Evolutionary conservation across 2,329 filamentous ascomycete genomes (phyloP), one percentile per base, ranked within the genome.

Genomic region (Aaosphaeria pasadenensis): DNA sequence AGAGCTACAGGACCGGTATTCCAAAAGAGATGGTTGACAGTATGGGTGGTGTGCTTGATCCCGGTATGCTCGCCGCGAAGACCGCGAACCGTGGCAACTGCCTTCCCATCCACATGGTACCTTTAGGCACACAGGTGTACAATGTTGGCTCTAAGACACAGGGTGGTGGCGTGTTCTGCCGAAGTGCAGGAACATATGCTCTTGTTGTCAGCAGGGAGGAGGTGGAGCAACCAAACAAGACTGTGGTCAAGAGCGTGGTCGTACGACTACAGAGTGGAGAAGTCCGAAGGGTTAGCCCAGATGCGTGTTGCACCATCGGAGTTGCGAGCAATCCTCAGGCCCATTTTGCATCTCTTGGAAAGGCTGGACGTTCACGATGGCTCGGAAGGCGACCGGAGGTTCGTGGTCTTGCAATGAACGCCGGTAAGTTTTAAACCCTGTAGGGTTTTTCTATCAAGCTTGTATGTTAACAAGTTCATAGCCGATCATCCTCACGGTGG

Each of bases 391-490:
- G 94, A 59, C 94, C 94, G 11, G 96, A 94, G 1, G 94, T 99
- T 40, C 86, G 95, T 78, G 95, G 94, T 87, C 76, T 97, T 62
- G 94, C 95, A 54, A 99, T 99, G 95, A 99, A 99, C 78, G 91
- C 92, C 71, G 84, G 88, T 89, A 75, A 66, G 81, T 43, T 11
- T 24, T 24, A 3, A 24, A 24, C 17, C 17, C 17, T 24, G 17
- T 71, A 11, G 24, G 28, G 30, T 5, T 17, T 30, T 42, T 30
- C 4, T 24, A 24, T 24, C 17, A 24, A 24, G 17, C 17, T 24
- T 24, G 17, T 24, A 24, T 24, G 45, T 56, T 58, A 52, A 62
- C 57, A 40, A 41, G 30, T 44, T 52, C 17, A 40, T 62, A 84
- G 88, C 85, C 62, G 94, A 99, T 67, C 94, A 99, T 80, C 94